phyloP scores from a whole-genome alignment of 108 stramenopile genomes.

The Thalassiosira profunda region DNA sequence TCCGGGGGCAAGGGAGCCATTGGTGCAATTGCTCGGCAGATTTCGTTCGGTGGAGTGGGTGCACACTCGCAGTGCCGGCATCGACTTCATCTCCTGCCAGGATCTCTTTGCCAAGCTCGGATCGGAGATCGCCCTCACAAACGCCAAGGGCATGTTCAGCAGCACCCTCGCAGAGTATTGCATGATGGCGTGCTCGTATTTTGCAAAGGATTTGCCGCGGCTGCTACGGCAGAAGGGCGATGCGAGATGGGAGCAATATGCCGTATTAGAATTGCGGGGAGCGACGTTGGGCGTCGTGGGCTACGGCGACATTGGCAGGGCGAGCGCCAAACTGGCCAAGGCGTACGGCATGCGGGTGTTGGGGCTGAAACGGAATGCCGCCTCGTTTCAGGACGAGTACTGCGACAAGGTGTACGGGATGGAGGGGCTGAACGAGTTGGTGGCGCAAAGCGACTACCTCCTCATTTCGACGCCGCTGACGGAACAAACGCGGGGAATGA shows the following conservation, averaged over 20 bases:
- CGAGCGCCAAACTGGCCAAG: conserved; percentile 76
- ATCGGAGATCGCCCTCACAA: conserved; percentile 70
- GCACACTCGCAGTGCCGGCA: conserved; percentile 83
- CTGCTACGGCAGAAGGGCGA: conserved; percentile 73
- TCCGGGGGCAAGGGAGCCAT: conserved; percentile 56
- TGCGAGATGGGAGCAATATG: conserved; percentile 75
- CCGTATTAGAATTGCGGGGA: conserved; percentile 75
- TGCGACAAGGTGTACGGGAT: conserved; percentile 67
- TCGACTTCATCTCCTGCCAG: conserved; percentile 71
- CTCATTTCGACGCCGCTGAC: conserved; percentile 87
- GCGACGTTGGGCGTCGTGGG: conserved; percentile 89
- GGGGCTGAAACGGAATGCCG: conserved; percentile 69
- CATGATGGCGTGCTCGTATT: conserved; percentile 89
- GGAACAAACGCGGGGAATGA: conserved; percentile 64
- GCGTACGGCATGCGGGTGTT: conserved; percentile 88
- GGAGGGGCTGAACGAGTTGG: conserved; percentile 51
- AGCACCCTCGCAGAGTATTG: conserved; percentile 92
- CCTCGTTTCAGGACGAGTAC: conserved; percentile 53
- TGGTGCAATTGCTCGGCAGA: conserved; percentile 55
- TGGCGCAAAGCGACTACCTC: conserved; percentile 79
- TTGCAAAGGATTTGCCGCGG: conserved; percentile 93
- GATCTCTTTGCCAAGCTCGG: conserved; percentile 41
- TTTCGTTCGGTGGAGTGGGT: conserved; percentile 80
- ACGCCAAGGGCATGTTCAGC: conserved; percentile 91
- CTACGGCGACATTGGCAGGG: conserved; percentile 93